These are phyloP conservation scores for Solanum megistacrolobum DNA, from an alignment of 257 asterid genomes.

Conservation along the genomic window DNA sequence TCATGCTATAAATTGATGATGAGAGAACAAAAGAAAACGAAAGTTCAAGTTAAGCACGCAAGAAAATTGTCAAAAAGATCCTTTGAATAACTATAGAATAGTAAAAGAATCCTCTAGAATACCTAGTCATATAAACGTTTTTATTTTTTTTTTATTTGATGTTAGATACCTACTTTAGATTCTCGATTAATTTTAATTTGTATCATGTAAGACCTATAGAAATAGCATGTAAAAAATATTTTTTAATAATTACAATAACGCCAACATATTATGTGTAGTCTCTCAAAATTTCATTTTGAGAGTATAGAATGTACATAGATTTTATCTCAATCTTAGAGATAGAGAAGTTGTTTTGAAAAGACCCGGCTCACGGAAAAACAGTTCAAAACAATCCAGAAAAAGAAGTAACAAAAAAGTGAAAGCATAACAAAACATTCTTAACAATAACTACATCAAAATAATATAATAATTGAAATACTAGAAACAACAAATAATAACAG, in stretches of 20 bases:
- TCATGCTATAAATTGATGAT: background rate
- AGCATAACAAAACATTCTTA: background rate
- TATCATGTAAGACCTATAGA: too few species aligned
- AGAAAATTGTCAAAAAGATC: background rate
- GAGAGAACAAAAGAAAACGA: background rate
- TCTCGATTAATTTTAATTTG: too few species aligned
- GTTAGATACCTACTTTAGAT: background rate
- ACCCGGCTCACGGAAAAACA: accelerated
- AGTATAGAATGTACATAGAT: background rate
- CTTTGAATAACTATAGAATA: too few species aligned
- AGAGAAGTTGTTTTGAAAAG: background rate
- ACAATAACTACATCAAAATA: background rate
- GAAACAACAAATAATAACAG: too few species aligned
- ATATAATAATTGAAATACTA: background rate
- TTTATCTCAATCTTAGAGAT: background rate
- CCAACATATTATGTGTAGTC: background rate
- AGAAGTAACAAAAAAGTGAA: background rate
- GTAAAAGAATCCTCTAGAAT: background rate
- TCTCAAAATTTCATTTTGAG: background rate
- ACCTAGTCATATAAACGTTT: background rate
- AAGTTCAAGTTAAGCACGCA: background rate
- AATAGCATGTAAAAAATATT: too few species aligned
- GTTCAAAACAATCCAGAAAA: background rate
- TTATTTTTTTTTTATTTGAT: too few species aligned
- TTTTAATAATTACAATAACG: background rate